phyloP scores from a whole-genome alignment of 2,329 filamentous ascomycete genomes.

The Acephala macrosclerotiorum region DNA sequence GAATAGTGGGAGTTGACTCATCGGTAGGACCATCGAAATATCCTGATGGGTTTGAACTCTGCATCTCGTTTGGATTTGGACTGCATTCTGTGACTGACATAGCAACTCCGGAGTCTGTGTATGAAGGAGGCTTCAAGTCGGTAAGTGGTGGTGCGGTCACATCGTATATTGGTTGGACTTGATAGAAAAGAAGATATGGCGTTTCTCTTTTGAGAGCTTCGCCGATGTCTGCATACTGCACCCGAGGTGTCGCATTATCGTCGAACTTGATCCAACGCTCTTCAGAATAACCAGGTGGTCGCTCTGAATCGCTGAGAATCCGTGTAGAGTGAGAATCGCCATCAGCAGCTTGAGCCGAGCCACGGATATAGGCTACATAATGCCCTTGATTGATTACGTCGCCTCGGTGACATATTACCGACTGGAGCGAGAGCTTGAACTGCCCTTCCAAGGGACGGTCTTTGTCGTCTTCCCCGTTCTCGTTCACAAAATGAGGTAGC shows the following conservation, averaged over 20 bases:
- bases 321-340: conserved; percentile 63
- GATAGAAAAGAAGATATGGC: conserved; percentile 94
- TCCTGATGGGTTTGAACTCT: conserved; percentile 30
- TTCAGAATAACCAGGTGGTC: conserved; percentile 71
- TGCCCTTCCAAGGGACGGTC: conserved; percentile 77
- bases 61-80: conserved; percentile 14
- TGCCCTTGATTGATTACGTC: conserved; percentile 87
- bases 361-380: conserved; percentile 86
- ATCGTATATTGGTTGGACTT: conserved; percentile 87
- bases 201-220: conserved; percentile 79
- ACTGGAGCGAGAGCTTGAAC: conserved; percentile 91
- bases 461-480: conserved; percentile 66
- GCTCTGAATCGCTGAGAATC: conserved; percentile 48
- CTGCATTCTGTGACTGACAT: conserved; percentile 28
- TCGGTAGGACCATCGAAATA: conserved; percentile 55
- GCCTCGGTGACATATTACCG: conserved; percentile 91
- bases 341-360: conserved; percentile 68
- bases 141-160: conserved; percentile 49
- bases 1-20: conserved; percentile 52
- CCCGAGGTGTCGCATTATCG: conserved; percentile 76
- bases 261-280: conserved; percentile 92
- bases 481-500: conserved; percentile 90
- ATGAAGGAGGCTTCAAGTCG: conserved; percentile 59
- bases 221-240: conserved; percentile 80
- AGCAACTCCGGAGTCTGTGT: conserved; percentile 52